phyloP scores from a whole-genome alignment of 208 protist species.

The Crithidia thermophila region DNA sequence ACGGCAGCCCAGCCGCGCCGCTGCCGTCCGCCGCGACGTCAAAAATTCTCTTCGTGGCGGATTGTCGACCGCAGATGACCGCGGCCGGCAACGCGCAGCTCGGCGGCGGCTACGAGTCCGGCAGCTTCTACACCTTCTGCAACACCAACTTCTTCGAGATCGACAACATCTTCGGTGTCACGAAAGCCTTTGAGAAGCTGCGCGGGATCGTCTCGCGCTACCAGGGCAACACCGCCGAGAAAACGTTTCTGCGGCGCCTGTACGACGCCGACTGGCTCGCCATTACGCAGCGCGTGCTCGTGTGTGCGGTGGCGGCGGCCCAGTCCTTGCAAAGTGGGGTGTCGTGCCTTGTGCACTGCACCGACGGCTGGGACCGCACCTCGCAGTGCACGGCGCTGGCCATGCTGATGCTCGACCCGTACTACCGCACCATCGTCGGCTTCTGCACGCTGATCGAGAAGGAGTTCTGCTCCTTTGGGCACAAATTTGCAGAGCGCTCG shows the following conservation, averaged over 20 bases:
- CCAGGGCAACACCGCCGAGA: slow-evolving; percentile 53
- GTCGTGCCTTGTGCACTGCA: slow-evolving; percentile 93
- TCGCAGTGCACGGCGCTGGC: slow-evolving; percentile 85
- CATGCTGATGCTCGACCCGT: slow-evolving; percentile 94
- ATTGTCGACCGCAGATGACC: slow-evolving; percentile 72
- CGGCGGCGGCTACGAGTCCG: slow-evolving; percentile 88
- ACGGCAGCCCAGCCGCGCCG: not conserved
- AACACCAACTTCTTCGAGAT: slow-evolving; percentile 80
- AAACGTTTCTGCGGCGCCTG: slow-evolving; percentile 56
- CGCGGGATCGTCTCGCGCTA: slow-evolving; percentile 51
- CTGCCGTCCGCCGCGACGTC: slow-evolving; percentile 14
- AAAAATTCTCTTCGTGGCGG: slow-evolving; percentile 59
- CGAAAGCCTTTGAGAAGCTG: slow-evolving; percentile 69
- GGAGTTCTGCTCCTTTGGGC: slow-evolving; percentile 95
- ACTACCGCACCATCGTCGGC: slow-evolving; percentile 94
- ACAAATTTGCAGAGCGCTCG: slow-evolving; percentile 94
- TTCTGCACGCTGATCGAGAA: slow-evolving; percentile 96
- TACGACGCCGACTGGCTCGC: slow-evolving; percentile 69
- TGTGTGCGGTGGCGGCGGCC: slow-evolving; percentile 48
- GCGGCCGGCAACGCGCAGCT: slow-evolving; percentile 67
- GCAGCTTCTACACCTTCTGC: slow-evolving; percentile 72
- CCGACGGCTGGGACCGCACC: slow-evolving; percentile 96
- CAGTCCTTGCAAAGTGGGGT: slow-evolving; percentile 52
- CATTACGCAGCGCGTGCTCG: slow-evolving; percentile 66
- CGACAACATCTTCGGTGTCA: slow-evolving; percentile 90